These are phyloP conservation scores for Podila epicladia DNA, from an alignment of 192 early-diverging fungal species.

Conservation along the genomic window DNA sequence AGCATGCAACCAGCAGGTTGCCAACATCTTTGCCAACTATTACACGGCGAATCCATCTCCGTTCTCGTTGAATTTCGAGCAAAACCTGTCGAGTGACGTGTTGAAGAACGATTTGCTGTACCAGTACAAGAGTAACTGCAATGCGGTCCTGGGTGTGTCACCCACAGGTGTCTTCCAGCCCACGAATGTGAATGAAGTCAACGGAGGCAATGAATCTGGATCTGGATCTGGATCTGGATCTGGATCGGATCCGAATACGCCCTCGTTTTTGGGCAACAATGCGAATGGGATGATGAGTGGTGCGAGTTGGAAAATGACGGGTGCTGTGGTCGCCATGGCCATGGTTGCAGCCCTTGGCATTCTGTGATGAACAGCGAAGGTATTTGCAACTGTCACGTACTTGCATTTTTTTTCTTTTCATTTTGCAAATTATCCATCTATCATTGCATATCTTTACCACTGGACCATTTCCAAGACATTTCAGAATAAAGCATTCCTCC, in stretches of 20 bases:
- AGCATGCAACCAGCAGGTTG: slow-evolving; percentile 21
- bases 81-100: slow-evolving; percentile 8
- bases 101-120: neutral
- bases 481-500: too few relatives aligned
- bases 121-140: slow-evolving; percentile 26
- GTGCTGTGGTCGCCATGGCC: neutral
- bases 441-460: too few relatives aligned
- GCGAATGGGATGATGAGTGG: neutral
- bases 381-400: too few relatives aligned
- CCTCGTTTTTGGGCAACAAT: slow-evolving; percentile 2
- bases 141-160: slow-evolving; percentile 10
- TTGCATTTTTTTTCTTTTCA: too few relatives aligned
- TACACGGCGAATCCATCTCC: slow-evolving; percentile 9
- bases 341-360: neutral
- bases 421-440: too few relatives aligned
- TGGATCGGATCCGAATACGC: neutral
- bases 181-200: slow-evolving; percentile 3
- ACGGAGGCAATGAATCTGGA: neutral
- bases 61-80: slow-evolving; percentile 6
- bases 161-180: slow-evolving; percentile 12
- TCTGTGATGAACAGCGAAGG: too few relatives aligned
- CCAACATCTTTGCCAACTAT: slow-evolving; percentile 32
- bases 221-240: neutral
- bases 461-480: too few relatives aligned
- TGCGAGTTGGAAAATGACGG: neutral